Evolutionary conservation across 208 protist species (phyloP).

Genomic region (Leishmania tropica): DNA sequence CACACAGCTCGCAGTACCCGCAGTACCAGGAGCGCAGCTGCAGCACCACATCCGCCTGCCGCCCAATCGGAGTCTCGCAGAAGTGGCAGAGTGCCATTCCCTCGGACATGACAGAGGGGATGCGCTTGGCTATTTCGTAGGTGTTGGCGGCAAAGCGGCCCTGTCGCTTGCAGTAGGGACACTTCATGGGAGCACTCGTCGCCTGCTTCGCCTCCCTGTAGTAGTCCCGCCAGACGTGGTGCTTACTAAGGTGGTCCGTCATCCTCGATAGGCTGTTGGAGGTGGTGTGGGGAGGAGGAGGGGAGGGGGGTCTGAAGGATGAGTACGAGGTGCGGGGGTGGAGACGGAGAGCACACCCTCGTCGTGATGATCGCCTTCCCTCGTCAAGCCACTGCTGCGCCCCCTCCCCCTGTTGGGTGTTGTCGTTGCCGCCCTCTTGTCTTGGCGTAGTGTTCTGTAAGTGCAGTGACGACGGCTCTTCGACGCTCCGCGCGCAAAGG

Average conservation of each 20-base stretch:
- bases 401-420: not conserved
- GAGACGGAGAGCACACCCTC: not conserved
- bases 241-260: conserved; percentile 21
- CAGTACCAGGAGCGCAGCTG: conserved; percentile 62
- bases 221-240: conserved; percentile 52
- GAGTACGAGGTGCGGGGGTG: not conserved
- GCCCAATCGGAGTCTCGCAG: conserved; percentile 22
- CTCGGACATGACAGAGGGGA: conserved; percentile 34
- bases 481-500: not conserved
- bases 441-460: not conserved
- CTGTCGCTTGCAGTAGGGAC: conserved; percentile 52
- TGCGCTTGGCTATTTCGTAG: conserved; percentile 71
- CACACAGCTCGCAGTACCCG: conserved; percentile 58
- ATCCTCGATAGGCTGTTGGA: not conserved
- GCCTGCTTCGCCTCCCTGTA: conserved; percentile 51
- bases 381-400: not conserved
- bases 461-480: not conserved
- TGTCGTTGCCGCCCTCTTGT: not conserved
- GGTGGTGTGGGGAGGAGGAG: not conserved
- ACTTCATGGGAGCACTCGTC: conserved; percentile 35
- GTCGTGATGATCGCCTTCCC: not conserved
- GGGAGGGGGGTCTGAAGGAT: not conserved
- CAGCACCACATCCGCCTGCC: conserved; percentile 3
- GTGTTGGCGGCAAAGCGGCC: conserved; percentile 52
- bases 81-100: conserved; percentile 39